A percentile compares a stretch with the other conserved stretches of the same genome.
Conservation (phyloP, 164 flowering plant genomes). For the Nymphaea thermarum region DNA sequence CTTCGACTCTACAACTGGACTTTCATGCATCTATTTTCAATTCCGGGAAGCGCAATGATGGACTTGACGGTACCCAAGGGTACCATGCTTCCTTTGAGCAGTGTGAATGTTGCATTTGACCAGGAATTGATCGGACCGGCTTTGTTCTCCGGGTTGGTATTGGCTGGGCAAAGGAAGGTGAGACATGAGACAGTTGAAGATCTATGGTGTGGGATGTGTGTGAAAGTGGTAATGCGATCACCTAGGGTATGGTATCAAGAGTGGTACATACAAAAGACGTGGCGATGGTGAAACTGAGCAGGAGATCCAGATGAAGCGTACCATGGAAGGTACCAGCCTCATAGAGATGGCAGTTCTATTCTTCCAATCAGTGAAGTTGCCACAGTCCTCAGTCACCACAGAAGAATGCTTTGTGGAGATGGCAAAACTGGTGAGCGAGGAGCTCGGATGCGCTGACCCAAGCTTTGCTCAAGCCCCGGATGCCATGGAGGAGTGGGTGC, state of each 20-base stretch:
- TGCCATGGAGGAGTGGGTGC: slow-evolving; percentile 73
- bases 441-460: slow-evolving; percentile 38
- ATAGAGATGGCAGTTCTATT: slow-evolving; percentile 89
- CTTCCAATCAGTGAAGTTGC: slow-evolving; percentile 53
- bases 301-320: slow-evolving; percentile 74
- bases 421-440: slow-evolving; percentile 47
- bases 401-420: slow-evolving; percentile 76
- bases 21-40: slow-evolving; percentile 33
- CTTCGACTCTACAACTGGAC: slow-evolving; percentile 82
- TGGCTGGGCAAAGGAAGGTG: slow-evolving; percentile 20
- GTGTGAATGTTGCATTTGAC: slow-evolving; percentile 73
- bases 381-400: slow-evolving; percentile 42
- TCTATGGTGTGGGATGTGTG: slow-evolving; percentile 84
- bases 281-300: slow-evolving; percentile 50
- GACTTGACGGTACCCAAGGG: slow-evolving; percentile 63
- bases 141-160: slow-evolving; percentile 42
- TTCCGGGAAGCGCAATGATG: slow-evolving; percentile 39
- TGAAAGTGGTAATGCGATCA: slow-evolving; percentile 76
- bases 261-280: slow-evolving; percentile 43
- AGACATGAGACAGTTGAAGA: slow-evolving; percentile 87
- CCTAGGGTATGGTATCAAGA: slow-evolving; percentile 68
- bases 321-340: slow-evolving; percentile 13
- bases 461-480: slow-evolving; percentile 50
- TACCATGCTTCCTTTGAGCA: slow-evolving; percentile 70
- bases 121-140: slow-evolving; percentile 72